Conservation (phyloP, 2,329 filamentous ascomycete species). For the Trichophyton schoenleinii region DNA sequence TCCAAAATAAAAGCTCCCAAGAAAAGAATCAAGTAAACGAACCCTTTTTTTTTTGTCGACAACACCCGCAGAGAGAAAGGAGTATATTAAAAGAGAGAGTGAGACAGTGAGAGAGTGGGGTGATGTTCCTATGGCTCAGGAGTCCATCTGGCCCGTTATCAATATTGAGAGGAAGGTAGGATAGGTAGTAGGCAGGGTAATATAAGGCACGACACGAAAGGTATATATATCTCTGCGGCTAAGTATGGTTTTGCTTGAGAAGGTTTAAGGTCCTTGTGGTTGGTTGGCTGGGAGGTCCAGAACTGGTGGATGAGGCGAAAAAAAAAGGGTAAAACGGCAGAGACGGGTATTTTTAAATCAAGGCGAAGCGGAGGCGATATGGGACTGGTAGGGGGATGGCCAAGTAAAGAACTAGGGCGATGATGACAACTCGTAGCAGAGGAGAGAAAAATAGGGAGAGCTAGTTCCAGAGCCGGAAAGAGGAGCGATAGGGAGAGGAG, state of each 20-base stretch:
- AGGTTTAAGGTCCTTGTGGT: background rate
- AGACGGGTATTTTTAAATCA: slow-evolving; percentile 3
- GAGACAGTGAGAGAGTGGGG: background rate
- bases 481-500: too few species aligned
- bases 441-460: background rate
- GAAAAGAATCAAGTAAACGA: background rate
- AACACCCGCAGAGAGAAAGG: background rate
- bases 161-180: background rate
- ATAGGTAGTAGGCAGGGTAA: background rate
- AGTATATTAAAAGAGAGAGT: background rate
- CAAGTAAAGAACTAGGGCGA: background rate
- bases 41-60: background rate
- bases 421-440: background rate
- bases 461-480: too few species aligned
- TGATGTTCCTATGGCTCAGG: background rate
- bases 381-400: background rate
- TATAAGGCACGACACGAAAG: background rate
- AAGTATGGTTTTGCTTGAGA: background rate
- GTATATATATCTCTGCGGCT: background rate
- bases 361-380: background rate
- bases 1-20: background rate
- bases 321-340: background rate
- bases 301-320: slow-evolving; percentile 2
- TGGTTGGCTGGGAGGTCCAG: background rate
- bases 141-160: slow-evolving; percentile 3